Evolutionary conservation across 331 rosid species (phyloP).

Genomic region (Phaseolus coccineus): DNA sequence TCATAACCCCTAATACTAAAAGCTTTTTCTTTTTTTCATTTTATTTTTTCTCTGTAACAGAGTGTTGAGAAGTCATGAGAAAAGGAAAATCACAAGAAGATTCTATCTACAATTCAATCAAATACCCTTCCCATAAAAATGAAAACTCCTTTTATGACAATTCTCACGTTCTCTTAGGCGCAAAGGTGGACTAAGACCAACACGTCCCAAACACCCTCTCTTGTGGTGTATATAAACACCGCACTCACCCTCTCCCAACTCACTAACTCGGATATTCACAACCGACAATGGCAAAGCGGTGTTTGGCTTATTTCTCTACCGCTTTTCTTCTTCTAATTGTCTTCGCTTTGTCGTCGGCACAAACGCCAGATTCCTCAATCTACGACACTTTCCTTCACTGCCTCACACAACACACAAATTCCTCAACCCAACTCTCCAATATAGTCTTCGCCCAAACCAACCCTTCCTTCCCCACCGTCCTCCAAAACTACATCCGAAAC

Average conservation of each 20-base stretch:
- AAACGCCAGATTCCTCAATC: constrained; percentile 20
- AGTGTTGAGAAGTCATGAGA: background rate
- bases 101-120: background rate
- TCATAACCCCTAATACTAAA: too few species aligned
- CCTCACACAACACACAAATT: constrained; percentile 46
- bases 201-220: background rate
- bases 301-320: background rate
- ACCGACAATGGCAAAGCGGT: constrained; percentile 33
- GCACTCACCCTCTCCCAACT: background rate
- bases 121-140: background rate
- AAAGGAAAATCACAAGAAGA: background rate
- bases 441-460: constrained; percentile 45
- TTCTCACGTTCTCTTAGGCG: background rate
- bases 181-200: background rate
- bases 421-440: constrained; percentile 44
- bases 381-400: constrained; percentile 51
- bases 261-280: background rate
- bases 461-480: constrained; percentile 54
- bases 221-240: background rate
- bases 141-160: background rate
- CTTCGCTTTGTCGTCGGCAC: constrained; percentile 32
- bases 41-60: background rate
- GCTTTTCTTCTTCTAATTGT: constrained; percentile 16
- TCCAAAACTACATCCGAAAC: constrained; percentile 65
- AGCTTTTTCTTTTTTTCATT: background rate